Evolutionary conservation across 1,139 yeast genomes (phyloP).

Genomic region (Zygoascus sp.): DNA sequence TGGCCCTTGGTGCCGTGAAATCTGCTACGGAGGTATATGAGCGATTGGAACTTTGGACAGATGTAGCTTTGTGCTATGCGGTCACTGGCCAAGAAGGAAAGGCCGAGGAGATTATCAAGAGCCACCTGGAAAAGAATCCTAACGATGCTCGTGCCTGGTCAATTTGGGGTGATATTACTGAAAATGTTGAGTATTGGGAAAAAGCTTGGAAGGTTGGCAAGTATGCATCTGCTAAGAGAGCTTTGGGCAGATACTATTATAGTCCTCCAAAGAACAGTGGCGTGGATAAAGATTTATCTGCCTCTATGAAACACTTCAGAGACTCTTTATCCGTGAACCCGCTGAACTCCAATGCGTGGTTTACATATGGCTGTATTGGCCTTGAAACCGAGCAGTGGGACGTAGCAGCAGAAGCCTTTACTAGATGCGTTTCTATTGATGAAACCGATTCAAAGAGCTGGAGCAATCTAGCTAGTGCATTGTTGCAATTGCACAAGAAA

Average conservation of each 20-base stretch:
- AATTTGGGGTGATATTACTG: slow-evolving; percentile 78
- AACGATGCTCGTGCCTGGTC: slow-evolving; percentile 81
- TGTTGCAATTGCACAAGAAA: slow-evolving; percentile 58
- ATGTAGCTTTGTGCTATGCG: slow-evolving; percentile 87
- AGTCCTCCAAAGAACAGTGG: slow-evolving; percentile 59
- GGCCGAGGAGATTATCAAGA: slow-evolving; percentile 57
- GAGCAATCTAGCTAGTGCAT: slow-evolving; percentile 89
- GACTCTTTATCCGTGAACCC: slow-evolving; percentile 76
- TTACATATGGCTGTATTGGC: slow-evolving; percentile 86
- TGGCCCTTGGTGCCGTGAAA: slow-evolving; percentile 78
- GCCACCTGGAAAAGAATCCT: slow-evolving; percentile 55
- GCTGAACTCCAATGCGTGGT: slow-evolving; percentile 82
- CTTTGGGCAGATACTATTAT: slow-evolving; percentile 71
- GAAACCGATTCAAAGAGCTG: slow-evolving; percentile 81
- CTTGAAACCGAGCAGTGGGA: slow-evolving; percentile 68
- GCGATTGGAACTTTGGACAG: slow-evolving; percentile 69
- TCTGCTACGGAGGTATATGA: slow-evolving; percentile 90
- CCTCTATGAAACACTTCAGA: slow-evolving; percentile 63
- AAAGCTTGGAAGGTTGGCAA: slow-evolving; percentile 84
- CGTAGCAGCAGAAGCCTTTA: slow-evolving; percentile 86
- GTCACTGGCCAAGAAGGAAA: slow-evolving; percentile 70
- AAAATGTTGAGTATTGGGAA: slow-evolving; percentile 73
- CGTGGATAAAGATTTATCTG: slow-evolving; percentile 46
- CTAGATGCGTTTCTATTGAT: slow-evolving; percentile 84
- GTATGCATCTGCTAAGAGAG: slow-evolving; percentile 80